phyloP scores from a whole-genome alignment of 345 rosid species.

The Camelina sativa region DNA sequence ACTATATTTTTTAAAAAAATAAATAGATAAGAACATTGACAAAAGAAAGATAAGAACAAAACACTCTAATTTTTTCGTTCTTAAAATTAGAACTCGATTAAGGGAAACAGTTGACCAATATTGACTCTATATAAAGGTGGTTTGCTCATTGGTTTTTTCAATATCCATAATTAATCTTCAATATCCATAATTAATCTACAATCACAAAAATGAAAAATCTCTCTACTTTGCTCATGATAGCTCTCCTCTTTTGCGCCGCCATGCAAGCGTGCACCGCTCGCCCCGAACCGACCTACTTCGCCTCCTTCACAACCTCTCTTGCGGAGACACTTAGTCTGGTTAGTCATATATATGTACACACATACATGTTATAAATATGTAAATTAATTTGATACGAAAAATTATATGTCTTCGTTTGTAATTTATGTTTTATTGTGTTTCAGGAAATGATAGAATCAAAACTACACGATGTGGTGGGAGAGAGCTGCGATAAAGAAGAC shows the following conservation, averaged over 20 bases:
- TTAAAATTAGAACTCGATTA: slow-evolving; percentile 7
- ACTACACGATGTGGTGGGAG: slow-evolving; percentile 42
- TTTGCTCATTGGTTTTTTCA: slow-evolving; percentile 16
- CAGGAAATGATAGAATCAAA: slow-evolving; percentile 47
- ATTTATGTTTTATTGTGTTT: slow-evolving; percentile 15
- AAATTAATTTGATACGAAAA: neutral
- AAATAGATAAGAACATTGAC: slow-evolving; percentile 25
- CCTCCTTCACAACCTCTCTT: slow-evolving; percentile 38
- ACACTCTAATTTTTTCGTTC: neutral
- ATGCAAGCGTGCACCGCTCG: slow-evolving; percentile 33
- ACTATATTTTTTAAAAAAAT: neutral
- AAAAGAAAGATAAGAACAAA: slow-evolving; percentile 31
- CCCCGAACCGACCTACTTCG: slow-evolving; percentile 28
- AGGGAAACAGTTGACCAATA: slow-evolving; percentile 26
- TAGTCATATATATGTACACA: slow-evolving; percentile 15
- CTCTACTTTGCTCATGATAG: slow-evolving; percentile 27
- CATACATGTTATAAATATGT: neutral
- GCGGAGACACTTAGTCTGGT: slow-evolving; percentile 41
- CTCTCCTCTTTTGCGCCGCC: slow-evolving; percentile 33
- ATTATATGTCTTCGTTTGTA: slow-evolving; percentile 7
- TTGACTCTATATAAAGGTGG: slow-evolving; percentile 29
- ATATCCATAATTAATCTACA: neutral
- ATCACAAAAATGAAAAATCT: slow-evolving; percentile 31
- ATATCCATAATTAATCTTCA: slow-evolving; percentile 2
- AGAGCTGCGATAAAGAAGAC: slow-evolving; percentile 52